Evolutionary conservation across 306 rosid species (phyloP).

Genomic region (Mucuna pruriens): DNA sequence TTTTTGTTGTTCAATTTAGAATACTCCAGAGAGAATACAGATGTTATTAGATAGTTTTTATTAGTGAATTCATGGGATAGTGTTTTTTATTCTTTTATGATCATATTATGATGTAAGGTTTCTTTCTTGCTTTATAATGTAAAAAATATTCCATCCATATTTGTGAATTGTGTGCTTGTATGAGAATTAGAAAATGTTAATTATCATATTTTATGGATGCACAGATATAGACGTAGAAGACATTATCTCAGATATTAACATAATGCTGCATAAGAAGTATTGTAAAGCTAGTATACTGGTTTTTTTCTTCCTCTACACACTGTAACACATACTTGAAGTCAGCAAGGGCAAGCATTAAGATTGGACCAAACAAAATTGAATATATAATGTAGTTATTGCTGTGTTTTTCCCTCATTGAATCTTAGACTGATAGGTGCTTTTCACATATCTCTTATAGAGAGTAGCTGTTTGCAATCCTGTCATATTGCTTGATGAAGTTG

Average conservation of each 20-base stretch:
- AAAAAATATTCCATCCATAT: neutral
- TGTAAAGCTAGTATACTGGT: constrained; percentile 3
- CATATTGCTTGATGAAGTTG: constrained; percentile 97
- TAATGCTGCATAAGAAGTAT: constrained; percentile 8
- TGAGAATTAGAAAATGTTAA: neutral
- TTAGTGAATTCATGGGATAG: neutral
- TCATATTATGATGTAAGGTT: neutral
- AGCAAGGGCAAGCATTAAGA: neutral
- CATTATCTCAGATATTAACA: neutral
- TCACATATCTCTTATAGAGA: constrained; percentile 56
- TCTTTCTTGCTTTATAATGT: neutral
- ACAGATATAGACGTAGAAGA: neutral
- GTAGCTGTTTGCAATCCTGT: constrained; percentile 94
- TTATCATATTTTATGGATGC: neutral
- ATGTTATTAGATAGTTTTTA: neutral
- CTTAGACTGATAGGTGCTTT: constrained; percentile 31
- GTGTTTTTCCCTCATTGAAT: neutral
- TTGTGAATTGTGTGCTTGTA: constrained; percentile 3
- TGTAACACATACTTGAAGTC: constrained; percentile 25
- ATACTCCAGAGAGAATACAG: neutral
- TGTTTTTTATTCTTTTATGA: neutral
- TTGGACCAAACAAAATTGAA: constrained; percentile 23
- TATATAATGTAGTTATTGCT: neutral
- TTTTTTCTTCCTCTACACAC: neutral
- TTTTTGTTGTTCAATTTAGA: neutral